phyloP scores from a whole-genome alignment of 495 filamentous ascomycete species.

The Penicillium cinerascens region DNA sequence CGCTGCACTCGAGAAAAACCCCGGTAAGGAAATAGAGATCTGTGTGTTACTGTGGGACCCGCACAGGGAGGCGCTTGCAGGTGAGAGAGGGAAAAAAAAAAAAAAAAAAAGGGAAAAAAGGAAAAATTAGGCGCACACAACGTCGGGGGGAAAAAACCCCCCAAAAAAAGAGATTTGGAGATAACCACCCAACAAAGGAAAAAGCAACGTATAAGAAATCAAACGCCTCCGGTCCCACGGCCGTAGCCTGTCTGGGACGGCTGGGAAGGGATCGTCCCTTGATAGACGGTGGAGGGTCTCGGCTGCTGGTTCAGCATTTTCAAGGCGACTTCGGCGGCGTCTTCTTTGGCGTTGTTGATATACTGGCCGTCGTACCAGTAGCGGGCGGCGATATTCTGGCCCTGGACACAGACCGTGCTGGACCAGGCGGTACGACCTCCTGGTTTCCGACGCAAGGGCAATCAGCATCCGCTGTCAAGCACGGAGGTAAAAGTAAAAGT shows the following conservation, averaged over 20 bases:
- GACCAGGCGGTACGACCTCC: slow-evolving; percentile 93
- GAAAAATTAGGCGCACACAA: too few species aligned
- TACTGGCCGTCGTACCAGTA: slow-evolving; percentile 91
- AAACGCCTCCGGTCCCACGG: slow-evolving; percentile 17
- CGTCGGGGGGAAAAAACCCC: too few species aligned
- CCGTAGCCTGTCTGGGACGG: slow-evolving; percentile 14
- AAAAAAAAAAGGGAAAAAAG: slow-evolving; percentile 18
- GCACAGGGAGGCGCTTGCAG: background rate
- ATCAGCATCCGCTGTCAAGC: slow-evolving; percentile 28
- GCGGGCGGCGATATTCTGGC: slow-evolving; percentile 58
- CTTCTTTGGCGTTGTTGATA: slow-evolving; percentile 83
- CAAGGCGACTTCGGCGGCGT: slow-evolving; percentile 77
- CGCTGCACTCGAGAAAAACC: background rate
- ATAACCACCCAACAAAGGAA: slow-evolving; percentile 29
- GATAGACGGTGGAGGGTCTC: slow-evolving; percentile 22
- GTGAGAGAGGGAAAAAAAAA: background rate
- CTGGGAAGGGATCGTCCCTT: slow-evolving; percentile 26
- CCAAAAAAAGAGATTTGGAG: too few species aligned
- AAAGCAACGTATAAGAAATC: slow-evolving; percentile 9
- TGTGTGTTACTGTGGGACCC: background rate
- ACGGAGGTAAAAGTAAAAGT: slow-evolving; percentile 28
- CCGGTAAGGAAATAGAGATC: background rate
- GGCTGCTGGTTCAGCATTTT: slow-evolving; percentile 32
- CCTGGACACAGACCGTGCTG: slow-evolving; percentile 59
- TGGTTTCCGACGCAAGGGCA: slow-evolving; percentile 37